Base-by-base conservation (phyloP, 169 alveolate genomes). In the Plasmodium gonderi region DNA sequence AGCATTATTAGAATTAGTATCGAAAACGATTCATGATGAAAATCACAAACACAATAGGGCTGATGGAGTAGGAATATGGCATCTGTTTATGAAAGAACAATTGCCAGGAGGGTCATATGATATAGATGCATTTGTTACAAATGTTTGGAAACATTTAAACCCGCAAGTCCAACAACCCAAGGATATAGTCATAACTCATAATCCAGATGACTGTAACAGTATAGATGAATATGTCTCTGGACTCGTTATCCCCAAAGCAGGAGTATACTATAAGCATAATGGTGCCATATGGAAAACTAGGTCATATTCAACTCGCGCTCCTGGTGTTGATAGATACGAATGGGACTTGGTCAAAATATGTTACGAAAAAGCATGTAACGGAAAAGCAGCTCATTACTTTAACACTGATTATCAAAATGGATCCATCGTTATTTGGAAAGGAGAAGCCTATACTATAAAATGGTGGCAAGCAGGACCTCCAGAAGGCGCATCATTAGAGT, bases 391-490 rank as follows among this genome's bases (percentile, higher is more conserved):
- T 14, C 91, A 80, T 80, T 80, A 80, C 47, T 80, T 60, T 80
- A 80, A 80, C 91, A 65, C 78, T 54, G 79, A 80, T 33, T 80
- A 80, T 60, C 44, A 60, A 60, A 65, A 36, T n/a, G 79, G 91
- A 36, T 38, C 91, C 29, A 80, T 60, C 9, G 67, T 80, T 31
- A 64, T 80, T 36, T 80, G 91, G 91, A 80, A 80, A 80, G 91
- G 79, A 60, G 79, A 80, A 60, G 72, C 79, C 8, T 80, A 38
- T 47, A 14, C 67, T 60, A 80, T 80, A 45, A 80, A 80, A 80
- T 65, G 78, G 78, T 80, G 91, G 91, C 91, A 80, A 60, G 17
- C 60, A 36, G 91, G 91, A 38, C 91, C 91, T 60, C 91, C 91
- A 3, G 91, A 80, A 60, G 91, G 91, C n/a, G 38, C 77, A 9